phyloP scores from a whole-genome alignment of 495 filamentous ascomycete species.

The Extremus antarcticus region DNA sequence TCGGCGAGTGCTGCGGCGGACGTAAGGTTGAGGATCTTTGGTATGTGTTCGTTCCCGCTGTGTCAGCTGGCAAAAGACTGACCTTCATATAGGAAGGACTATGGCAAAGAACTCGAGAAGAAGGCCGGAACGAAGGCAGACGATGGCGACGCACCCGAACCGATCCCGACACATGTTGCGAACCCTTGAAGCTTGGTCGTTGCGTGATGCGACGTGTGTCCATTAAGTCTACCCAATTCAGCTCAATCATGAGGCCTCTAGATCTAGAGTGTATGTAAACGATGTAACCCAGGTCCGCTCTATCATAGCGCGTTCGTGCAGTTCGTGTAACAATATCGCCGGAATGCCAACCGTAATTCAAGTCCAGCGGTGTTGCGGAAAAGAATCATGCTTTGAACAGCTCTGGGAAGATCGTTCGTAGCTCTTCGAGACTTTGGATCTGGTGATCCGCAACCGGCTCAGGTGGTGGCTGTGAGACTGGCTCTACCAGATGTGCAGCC shows the following conservation, averaged over 20 bases:
- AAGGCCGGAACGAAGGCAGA: neutral
- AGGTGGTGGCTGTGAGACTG: constrained; percentile 46
- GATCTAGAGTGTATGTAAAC: neutral
- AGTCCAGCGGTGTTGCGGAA: no score
- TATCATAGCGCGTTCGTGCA: neutral
- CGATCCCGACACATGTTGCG: neutral
- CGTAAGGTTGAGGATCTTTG: constrained; percentile 55
- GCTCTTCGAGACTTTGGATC: constrained; percentile 59
- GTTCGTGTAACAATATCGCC: no score
- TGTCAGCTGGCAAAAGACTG: neutral
- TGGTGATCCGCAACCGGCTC: constrained; percentile 54
- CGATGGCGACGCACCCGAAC: neutral
- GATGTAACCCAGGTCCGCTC: neutral
- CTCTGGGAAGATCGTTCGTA: constrained; percentile 62
- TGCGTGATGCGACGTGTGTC: no score
- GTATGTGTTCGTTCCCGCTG: constrained; percentile 23
- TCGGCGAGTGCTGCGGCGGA: constrained; percentile 36
- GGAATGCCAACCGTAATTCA: no score
- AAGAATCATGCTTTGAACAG: constrained; percentile 39
- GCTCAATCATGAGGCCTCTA: neutral
- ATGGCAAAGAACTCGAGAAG: constrained; percentile 1
- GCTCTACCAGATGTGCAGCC: constrained; percentile 70
- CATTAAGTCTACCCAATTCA: neutral
- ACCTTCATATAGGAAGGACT: neutral
- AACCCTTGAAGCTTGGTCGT: neutral